Percentiles rank a stretch among this genome's conserved stretches.
Conservation (phyloP, 1,284 basidiomycete genomes). For the Fomes fomentarius region DNA sequence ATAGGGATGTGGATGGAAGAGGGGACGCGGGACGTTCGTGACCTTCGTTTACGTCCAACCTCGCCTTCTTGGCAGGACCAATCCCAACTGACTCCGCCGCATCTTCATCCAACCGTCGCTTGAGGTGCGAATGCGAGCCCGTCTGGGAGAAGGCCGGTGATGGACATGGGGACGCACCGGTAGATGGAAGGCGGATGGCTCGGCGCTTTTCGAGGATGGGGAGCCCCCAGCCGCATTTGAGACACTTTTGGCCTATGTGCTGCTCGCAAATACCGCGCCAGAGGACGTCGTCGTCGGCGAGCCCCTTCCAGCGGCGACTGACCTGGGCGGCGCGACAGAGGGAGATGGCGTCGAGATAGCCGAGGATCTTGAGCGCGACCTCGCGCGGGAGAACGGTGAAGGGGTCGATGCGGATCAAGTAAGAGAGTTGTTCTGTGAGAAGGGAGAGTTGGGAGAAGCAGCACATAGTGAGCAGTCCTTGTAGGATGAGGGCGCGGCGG, state of each 20-base stretch:
- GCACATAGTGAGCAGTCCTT: conserved; percentile 99
- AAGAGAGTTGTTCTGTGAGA: conserved; percentile 88
- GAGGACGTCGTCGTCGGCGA: conserved; percentile 95
- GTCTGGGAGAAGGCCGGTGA: conserved; percentile 25
- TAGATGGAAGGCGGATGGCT: conserved; percentile 40
- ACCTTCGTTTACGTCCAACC: conserved; percentile 33
- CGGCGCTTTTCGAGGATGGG: conserved; percentile 86
- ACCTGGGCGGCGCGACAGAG: conserved; percentile 97
- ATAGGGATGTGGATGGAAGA: conserved; percentile 5
- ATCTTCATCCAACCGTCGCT: conserved; percentile 36
- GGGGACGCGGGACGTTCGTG: conserved; percentile 7
- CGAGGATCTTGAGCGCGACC: conserved; percentile 87
- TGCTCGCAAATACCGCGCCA: conserved; percentile 99
- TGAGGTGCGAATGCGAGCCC: conserved; percentile 10
- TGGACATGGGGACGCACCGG: conserved; percentile 38
- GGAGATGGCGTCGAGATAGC: conserved; percentile 93
- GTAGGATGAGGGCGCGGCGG: conserved; percentile 91
- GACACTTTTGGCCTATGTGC: conserved; percentile 97
- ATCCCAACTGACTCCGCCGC: conserved; percentile 26
- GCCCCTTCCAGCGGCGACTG: conserved; percentile 80
- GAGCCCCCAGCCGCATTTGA: conserved; percentile 97
- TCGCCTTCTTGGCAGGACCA: conserved; percentile 52
- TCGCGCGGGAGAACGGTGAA: conserved; percentile 92
- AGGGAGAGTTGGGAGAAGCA: conserved; percentile 99
- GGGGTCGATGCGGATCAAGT: conserved; percentile 95